Conservation (phyloP, 2,329 filamentous ascomycete species). For the Dothistroma pini region DNA sequence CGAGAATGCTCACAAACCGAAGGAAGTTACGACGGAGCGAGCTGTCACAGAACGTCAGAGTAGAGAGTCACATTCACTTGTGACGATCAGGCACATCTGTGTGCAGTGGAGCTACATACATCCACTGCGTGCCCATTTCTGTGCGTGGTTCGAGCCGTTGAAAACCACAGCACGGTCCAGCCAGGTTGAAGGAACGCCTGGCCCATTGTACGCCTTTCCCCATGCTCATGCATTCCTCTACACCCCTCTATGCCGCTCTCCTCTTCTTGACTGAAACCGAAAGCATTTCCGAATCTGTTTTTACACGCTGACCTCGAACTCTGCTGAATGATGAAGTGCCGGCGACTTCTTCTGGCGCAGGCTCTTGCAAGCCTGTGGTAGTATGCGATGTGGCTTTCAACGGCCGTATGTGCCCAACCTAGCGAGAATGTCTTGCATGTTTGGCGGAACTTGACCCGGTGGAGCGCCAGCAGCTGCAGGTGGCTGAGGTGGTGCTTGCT, state of each 20-base stretch:
- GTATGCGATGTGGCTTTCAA: background rate
- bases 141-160: background rate
- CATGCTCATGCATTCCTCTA: background rate
- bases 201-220: background rate
- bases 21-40: background rate
- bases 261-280: background rate
- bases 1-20: background rate
- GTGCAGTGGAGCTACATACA: background rate
- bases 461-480: background rate
- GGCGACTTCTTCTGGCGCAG: background rate
- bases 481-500: slow-evolving; percentile 24
- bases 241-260: background rate
- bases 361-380: background rate
- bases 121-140: background rate
- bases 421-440: slow-evolving; percentile 71
- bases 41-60: background rate
- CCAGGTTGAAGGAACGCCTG: background rate
- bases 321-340: background rate
- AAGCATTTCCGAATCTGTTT: background rate
- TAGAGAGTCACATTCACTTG: background rate
- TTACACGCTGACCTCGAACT: background rate
- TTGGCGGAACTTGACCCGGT: slow-evolving; percentile 33
- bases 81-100: background rate
- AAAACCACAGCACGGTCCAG: background rate
- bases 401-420: slow-evolving; percentile 54